Evolutionary conservation across 768 basidiomycete species (phyloP), one percentile per base, ranked within the genome.

Genomic region (Amylocystis lapponica): DNA sequence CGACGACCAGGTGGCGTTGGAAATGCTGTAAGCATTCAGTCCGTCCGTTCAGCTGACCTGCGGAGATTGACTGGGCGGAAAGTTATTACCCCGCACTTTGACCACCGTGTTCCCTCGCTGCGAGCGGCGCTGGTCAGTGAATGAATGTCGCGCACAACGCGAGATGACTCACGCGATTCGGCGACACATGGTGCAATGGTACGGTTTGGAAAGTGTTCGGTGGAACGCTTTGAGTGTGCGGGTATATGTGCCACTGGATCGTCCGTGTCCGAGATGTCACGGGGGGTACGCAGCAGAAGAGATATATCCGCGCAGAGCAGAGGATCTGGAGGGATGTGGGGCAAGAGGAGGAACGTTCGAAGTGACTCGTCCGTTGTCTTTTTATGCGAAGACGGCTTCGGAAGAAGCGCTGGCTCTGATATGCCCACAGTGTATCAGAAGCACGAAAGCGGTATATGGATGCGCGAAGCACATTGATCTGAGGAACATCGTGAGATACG

Each of bases 71-170:
- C 32, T 36, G 27, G 36, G 19, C 30, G 45, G 37, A 29, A 46
- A n/a, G n/a, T n/a, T n/a, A n/a, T 42, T 63, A 87, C 85, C 54
- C 80, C 79, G 61, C 86, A 88, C 47, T 69, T 72, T 42, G 68
- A 64, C 85, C 85, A 88, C 19, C 75, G 76, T 16, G 85, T 87
- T 62, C 86, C 86, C 74, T 86, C 76, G 47, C 86, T 86, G 60
- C 20, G 43, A 45, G 45, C 46, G 30, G 30, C 36, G 26, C 29
- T 21, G 19, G 31, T 30, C 27, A 29, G 34, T 5, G 31, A 5
- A 42, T 21, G 21, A 14, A 25, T n/a, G n/a, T n/a, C n/a, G n/a
- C n/a, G n/a, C n/a, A n/a, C n/a, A n/a, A n/a, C 36, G 43, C 53
- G 21, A 50, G 54, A 36, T 19, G 43, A 75, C 84, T 55, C 66